A percentile compares a stretch with the other conserved stretches of the same genome.
Evolutionary conservation across 768 basidiomycete species (phyloP).

Genomic region (Heimioporus sp.): DNA sequence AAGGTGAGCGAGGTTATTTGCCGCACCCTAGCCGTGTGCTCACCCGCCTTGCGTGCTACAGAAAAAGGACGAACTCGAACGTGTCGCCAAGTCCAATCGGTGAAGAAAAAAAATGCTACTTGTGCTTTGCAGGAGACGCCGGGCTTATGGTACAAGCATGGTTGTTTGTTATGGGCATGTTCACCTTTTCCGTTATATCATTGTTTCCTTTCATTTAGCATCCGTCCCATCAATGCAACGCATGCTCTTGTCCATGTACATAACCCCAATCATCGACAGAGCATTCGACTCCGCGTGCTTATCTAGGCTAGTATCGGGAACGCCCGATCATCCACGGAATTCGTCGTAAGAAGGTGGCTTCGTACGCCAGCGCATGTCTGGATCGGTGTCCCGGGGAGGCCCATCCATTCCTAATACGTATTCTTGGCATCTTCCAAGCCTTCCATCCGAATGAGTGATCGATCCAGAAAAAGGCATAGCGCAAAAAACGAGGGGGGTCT

Average conservation of each 20-base stretch:
- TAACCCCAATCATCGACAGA: constrained; percentile 4
- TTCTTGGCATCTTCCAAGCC: constrained; percentile 16
- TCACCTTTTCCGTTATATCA: constrained; percentile 2
- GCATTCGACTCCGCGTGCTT: not conserved
- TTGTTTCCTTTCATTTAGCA: constrained; percentile 9
- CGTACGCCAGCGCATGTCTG: not conserved
- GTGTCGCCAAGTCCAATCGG: constrained; percentile 99
- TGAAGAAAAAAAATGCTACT: constrained; percentile 47
- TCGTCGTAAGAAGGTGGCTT: too few relatives aligned
- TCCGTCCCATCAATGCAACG: constrained; percentile 23
- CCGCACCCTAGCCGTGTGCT: not conserved
- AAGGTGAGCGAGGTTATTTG: constrained; percentile 54
- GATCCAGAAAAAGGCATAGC: not conserved
- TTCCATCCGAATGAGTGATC: not conserved
- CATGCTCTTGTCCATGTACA: constrained; percentile 24
- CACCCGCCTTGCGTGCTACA: constrained; percentile 25
- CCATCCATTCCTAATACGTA: not conserved
- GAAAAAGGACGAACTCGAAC: constrained; percentile 99
- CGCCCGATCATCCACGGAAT: not conserved
- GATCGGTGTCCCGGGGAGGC: not conserved
- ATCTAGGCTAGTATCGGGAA: not conserved
- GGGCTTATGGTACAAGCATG: constrained; percentile 19
- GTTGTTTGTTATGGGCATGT: constrained; percentile 21
- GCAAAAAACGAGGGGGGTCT: too few relatives aligned
- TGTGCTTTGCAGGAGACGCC: constrained; percentile 1